Percentiles rank a stretch among this genome's conserved stretches.
Conservation (phyloP, 768 basidiomycete genomes). For the Inosperma sp. region DNA sequence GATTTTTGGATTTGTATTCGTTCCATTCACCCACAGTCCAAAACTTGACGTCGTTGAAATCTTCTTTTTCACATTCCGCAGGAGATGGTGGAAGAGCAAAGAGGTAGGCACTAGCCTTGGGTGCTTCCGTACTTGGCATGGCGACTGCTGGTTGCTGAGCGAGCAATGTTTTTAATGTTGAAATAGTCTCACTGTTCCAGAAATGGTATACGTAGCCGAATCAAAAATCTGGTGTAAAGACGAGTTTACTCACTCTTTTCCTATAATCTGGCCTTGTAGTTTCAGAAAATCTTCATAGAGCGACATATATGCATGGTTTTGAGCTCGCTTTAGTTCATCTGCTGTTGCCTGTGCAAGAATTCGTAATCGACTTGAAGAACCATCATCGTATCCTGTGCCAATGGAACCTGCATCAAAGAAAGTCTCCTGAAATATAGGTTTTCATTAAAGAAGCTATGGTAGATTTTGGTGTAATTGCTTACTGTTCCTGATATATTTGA, state of each 20-base stretch:
- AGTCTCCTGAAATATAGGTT: not conserved
- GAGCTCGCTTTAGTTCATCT: not conserved
- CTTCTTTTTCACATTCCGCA: not conserved
- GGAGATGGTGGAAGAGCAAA: not conserved
- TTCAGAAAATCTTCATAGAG: not conserved
- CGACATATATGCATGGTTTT: not conserved
- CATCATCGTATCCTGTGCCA: not conserved
- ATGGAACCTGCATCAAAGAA: not conserved
- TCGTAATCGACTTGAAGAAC: no score
- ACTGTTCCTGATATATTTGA: not conserved
- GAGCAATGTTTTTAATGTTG: not conserved
- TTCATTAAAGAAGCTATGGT: not conserved
- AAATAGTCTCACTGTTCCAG: not conserved
- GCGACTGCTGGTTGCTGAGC: not conserved
- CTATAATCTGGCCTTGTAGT: not conserved
- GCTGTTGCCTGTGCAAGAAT: not conserved
- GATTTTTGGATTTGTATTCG: not conserved
- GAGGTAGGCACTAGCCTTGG: not conserved
- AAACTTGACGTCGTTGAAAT: not conserved
- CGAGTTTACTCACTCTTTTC: not conserved
- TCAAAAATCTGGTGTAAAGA: not conserved
- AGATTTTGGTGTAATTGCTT: not conserved
- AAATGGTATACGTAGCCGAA: not conserved
- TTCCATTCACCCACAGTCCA: not conserved
- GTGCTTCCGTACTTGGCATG: not conserved